Evolutionary conservation across 331 rosid species (phyloP), one percentile per base, ranked within the genome.

Genomic region (Dryas integrifolia): DNA sequence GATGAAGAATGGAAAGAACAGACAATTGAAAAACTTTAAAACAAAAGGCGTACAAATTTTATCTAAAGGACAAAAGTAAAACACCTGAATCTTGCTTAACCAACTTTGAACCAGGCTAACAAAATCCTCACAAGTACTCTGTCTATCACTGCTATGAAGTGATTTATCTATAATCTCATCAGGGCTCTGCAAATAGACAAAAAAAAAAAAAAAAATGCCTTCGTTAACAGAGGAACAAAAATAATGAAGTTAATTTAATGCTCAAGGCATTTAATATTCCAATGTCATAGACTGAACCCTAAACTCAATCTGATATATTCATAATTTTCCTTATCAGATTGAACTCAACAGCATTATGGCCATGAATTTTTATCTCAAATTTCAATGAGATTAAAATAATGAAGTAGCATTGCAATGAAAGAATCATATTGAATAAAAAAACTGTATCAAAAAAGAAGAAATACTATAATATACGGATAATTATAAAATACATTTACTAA

Each of bases 81-180:
- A 62, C 70, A 95, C 97, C 98, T 89, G 81, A 75, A 89, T 76
- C 86, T 86, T 93, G 84, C 56, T 86, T 66, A 90, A 77, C 96
- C 97, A 90, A 64, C 57, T 79, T 76, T 87, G 94, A 72, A 80
- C 93, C 73, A 86, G 82, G 82, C 85, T 64, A 74, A 88, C 82
- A 83, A 92, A 92, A 85, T 93, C 98, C 81, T 85, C 83, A 83
- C 97, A 93, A 68, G 77, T 79, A 30, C 80, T 80, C 77, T 82
- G 77, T 35, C 90, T 85, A 86, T 88, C 89, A 65, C 85, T 82
- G 75, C 84, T 87, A 44, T 18, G 81, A 73, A 93, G 89, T 56
- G 90, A 76, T 77, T 79, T 90, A 78, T 88, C 84, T 53, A 65
- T 72, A 69, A 93, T 90, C 86, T 90, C 96, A 0, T 87, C 88